A percentile compares a stretch with the other conserved stretches of the same genome.
Evolutionary conservation across 139 green algal species (phyloP).

Genomic region (Marvania coccoides): DNA sequence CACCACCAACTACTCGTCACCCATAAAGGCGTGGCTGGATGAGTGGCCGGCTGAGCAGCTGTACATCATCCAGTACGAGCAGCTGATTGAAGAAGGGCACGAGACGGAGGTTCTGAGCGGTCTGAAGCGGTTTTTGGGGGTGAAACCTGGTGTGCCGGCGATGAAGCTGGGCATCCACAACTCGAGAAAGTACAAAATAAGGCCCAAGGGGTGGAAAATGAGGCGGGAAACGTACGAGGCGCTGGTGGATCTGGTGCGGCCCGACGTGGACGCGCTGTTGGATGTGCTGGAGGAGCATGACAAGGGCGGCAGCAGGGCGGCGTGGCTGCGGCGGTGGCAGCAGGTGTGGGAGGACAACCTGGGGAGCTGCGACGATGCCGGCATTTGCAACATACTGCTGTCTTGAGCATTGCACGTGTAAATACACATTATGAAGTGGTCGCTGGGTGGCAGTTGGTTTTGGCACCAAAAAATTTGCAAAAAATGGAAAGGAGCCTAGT

Average conservation of each 20-base stretch:
- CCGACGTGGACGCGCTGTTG: neutral
- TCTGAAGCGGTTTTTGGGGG: neutral
- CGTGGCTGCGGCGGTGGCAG: neutral
- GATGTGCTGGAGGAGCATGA: neutral
- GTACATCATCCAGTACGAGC: conserved; percentile 1
- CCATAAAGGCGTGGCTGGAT: conserved; percentile 1
- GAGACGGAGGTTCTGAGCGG: neutral
- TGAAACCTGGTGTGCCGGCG: neutral
- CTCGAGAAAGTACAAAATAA: conserved; percentile 3
- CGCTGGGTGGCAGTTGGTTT: too few relatives aligned
- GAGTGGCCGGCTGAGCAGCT: neutral
- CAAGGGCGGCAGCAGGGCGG: neutral
- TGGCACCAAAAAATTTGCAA: too few relatives aligned
- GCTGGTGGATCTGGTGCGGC: neutral
- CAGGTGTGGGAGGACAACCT: conserved; percentile 1
- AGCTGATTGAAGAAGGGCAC: neutral
- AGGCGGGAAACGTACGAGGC: neutral
- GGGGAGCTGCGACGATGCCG: neutral
- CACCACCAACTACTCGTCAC: neutral
- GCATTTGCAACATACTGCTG: conserved; percentile 6
- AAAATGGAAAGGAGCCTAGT: too few relatives aligned
- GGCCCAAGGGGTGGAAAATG: neutral
- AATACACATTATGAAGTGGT: too few relatives aligned
- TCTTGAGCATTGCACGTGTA: neutral
- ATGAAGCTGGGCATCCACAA: neutral